Percentiles rank a stretch among this genome's conserved stretches.
Evolutionary conservation across 192 early-diverging fungal species (phyloP).

Genomic region (Paraglomus brasilianum): DNA sequence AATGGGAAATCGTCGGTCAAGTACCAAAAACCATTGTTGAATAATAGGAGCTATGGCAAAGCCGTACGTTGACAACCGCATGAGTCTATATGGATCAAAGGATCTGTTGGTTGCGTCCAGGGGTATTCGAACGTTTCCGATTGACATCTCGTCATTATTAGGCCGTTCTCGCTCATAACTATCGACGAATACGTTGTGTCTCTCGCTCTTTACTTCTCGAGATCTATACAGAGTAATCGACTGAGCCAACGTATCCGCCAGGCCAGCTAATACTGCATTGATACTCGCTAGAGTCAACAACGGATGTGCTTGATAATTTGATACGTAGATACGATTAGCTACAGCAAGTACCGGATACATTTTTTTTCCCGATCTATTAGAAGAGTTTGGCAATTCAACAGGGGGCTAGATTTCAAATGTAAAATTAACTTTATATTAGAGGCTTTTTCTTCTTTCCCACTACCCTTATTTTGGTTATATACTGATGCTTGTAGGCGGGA

Average conservation of each 20-base stretch:
- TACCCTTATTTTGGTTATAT: too few species aligned
- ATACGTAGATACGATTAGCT: conserved; percentile 41
- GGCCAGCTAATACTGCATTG: conserved; percentile 63
- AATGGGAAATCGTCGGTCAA: conserved; percentile 65
- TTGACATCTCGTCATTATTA: conserved; percentile 18
- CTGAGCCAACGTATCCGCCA: conserved; percentile 68
- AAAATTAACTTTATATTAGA: too few species aligned
- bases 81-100: conserved; percentile 48
- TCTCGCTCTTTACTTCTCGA: background rate
- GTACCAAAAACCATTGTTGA: conserved; percentile 65
- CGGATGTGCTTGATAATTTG: conserved; percentile 52
- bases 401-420: too few species aligned
- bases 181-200: background rate
- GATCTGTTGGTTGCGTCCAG: background rate
- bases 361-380: background rate
- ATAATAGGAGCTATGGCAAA: conserved; percentile 67
- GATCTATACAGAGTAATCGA: conserved; percentile 19
- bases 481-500: too few species aligned
- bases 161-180: background rate
- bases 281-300: conserved; percentile 64
- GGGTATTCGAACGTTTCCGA: background rate
- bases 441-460: too few species aligned
- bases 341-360: conserved; percentile 5
- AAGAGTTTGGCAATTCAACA: too few species aligned
- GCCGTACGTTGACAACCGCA: conserved; percentile 67